A percentile compares a stretch with the other conserved stretches of the same genome.
These are phyloP conservation scores for Bothriochloa decipiens DNA, from an alignment of 176 grass and related monocot species.

Conservation along the genomic window DNA sequence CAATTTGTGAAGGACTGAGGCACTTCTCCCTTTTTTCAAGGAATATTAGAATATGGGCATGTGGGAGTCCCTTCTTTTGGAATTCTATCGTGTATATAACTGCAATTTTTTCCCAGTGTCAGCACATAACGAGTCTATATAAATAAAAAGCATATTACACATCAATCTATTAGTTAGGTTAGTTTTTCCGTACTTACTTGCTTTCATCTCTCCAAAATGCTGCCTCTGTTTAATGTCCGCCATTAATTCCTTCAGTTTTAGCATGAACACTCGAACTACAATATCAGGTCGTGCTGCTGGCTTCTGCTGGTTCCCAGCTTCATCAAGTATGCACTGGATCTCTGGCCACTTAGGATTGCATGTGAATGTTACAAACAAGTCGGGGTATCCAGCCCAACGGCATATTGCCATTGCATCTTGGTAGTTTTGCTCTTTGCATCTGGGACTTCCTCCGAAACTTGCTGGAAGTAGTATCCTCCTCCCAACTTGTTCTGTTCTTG, in stretches of 20 bases:
- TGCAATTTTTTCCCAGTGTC: background rate
- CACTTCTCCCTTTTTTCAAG: conserved; percentile 18
- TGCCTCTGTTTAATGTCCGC: background rate
- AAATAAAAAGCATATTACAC: background rate
- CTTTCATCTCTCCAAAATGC: conserved; percentile 7
- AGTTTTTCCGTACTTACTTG: background rate
- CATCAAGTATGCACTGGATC: conserved; percentile 7
- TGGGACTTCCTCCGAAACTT: conserved; percentile 26
- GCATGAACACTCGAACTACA: conserved; percentile 32
- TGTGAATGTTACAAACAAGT: conserved; percentile 47
- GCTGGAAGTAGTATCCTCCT: conserved; percentile 29
- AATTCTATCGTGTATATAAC: conserved; percentile 31
- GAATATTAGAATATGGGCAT: conserved; percentile 40
- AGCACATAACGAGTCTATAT: background rate
- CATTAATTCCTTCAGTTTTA: conserved; percentile 32
- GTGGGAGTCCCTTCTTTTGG: conserved; percentile 39
- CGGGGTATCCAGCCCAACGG: conserved; percentile 3
- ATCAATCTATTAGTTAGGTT: background rate
- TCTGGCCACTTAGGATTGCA: conserved; percentile 46
- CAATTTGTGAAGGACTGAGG: background rate
- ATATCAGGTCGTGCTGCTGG: conserved; percentile 29
- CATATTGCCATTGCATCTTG: conserved; percentile 50
- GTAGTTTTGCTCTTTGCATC: conserved; percentile 45
- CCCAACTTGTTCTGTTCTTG: no score
- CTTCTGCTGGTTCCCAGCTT: background rate